A percentile compares a stretch with the other conserved stretches of the same genome.
phyloP scores from a whole-genome alignment of 2,329 filamentous ascomycete species.

The Alternaria alternata region DNA sequence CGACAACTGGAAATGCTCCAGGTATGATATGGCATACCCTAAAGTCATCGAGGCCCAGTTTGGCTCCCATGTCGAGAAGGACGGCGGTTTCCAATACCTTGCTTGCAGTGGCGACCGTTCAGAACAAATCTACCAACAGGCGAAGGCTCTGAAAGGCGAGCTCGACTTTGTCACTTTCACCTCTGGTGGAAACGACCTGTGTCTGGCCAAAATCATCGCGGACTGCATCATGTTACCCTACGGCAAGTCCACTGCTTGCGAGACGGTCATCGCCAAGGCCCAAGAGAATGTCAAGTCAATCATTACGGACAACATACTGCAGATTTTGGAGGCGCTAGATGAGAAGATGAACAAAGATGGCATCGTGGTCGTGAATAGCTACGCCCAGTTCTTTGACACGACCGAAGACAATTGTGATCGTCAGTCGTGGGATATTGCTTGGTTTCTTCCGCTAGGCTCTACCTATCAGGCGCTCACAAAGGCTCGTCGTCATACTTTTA shows the following conservation, averaged over 20 bases:
- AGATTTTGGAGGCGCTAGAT: conserved; percentile 7
- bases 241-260: conserved; percentile 5
- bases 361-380: conserved; percentile 8
- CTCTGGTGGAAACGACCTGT: conserved; percentile 4
- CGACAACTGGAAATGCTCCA: conserved; percentile 7
- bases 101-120: conserved; percentile 13
- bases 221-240: conserved; percentile 14
- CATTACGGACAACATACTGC: no score
- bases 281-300: conserved; percentile 8
- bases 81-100: conserved; percentile 13
- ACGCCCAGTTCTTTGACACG: conserved; percentile 6
- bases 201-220: background rate
- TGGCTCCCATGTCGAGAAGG: conserved; percentile 4
- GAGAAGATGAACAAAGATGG: conserved; percentile 13
- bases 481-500: no score
- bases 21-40: conserved; percentile 9
- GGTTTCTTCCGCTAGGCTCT: no score
- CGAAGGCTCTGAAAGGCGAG: background rate
- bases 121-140: conserved; percentile 8
- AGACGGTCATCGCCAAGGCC: conserved; percentile 9
- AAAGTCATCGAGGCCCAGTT: conserved; percentile 13
- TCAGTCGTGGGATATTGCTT: conserved; percentile 2
- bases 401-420: conserved; percentile 5
- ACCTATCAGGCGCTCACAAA: no score
- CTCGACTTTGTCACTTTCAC: conserved; percentile 14